Percentiles rank a stretch among this genome's conserved stretches.
Evolutionary conservation across 2,329 filamentous ascomycete species (phyloP).

Genomic region (Colletotrichum theobromicola): DNA sequence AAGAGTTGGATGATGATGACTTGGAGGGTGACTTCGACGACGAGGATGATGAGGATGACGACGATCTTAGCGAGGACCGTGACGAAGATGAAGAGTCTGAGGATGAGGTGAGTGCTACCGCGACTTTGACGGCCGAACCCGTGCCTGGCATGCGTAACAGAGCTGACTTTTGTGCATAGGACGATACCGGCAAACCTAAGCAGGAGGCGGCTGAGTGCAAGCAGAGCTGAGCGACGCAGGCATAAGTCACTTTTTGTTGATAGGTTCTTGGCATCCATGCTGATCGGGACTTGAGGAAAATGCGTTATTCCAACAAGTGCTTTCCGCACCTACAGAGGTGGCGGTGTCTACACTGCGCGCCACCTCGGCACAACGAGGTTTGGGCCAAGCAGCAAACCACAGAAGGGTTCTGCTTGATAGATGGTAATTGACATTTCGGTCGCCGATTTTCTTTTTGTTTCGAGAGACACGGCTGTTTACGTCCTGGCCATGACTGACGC

Average conservation of each 20-base stretch:
- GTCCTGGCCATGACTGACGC: slow-evolving; percentile 15
- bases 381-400: neutral
- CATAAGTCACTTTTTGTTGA: slow-evolving; percentile 35
- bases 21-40: slow-evolving; percentile 83
- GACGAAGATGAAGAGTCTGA: slow-evolving; percentile 84
- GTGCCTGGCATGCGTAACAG: neutral
- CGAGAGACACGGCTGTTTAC: slow-evolving; percentile 9
- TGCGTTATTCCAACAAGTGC: neutral
- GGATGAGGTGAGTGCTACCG: slow-evolving; percentile 66
- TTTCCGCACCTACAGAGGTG: neutral
- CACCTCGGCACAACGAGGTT: neutral
- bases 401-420: slow-evolving; percentile 16
- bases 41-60: slow-evolving; percentile 91
- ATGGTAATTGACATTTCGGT: slow-evolving; percentile 22
- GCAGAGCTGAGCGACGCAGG: slow-evolving; percentile 72
- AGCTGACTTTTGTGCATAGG: slow-evolving; percentile 52
- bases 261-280: slow-evolving; percentile 6
- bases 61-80: slow-evolving; percentile 82
- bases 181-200: slow-evolving; percentile 88
- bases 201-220: slow-evolving; percentile 96
- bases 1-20: slow-evolving; percentile 87
- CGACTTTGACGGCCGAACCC: neutral
- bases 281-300: neutral
- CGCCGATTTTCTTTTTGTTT: neutral
- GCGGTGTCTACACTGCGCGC: neutral